Conservation (phyloP, 768 basidiomycete genomes). For the Sarcomyxa edulis region DNA sequence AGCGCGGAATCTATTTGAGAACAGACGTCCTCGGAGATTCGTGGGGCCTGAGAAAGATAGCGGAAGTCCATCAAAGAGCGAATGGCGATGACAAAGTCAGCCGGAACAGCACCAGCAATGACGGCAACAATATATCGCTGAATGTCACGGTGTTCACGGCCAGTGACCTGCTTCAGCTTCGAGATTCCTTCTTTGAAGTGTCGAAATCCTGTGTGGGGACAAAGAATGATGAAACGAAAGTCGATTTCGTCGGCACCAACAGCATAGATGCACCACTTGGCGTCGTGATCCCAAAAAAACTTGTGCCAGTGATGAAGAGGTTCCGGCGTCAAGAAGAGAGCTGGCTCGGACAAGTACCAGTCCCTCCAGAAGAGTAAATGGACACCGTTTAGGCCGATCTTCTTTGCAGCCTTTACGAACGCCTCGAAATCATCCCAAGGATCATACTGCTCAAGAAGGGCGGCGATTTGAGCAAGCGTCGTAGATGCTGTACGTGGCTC, state of each 20-base stretch:
- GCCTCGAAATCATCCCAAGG: background rate
- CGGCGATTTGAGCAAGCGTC: slow-evolving; percentile 7
- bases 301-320: slow-evolving; percentile 18
- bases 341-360: slow-evolving; percentile 17
- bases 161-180: slow-evolving; percentile 18
- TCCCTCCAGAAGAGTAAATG: slow-evolving; percentile 18
- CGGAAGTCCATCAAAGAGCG: slow-evolving; percentile 9
- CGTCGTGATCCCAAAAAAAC: slow-evolving; percentile 9
- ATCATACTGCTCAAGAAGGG: background rate
- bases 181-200: slow-evolving; percentile 24
- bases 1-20: slow-evolving; percentile 11
- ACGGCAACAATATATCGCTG: slow-evolving; percentile 14
- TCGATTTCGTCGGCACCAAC: slow-evolving; percentile 21
- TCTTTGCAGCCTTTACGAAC: slow-evolving; percentile 3
- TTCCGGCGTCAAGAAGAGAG: slow-evolving; percentile 19
- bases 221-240: slow-evolving; percentile 17
- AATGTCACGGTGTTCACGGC: slow-evolving; percentile 20
- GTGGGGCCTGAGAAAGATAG: slow-evolving; percentile 8
- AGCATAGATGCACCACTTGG: slow-evolving; percentile 7
- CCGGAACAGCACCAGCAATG: slow-evolving; percentile 10
- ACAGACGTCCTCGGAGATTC: slow-evolving; percentile 6
- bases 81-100: slow-evolving; percentile 8
- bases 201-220: slow-evolving; percentile 16
- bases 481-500: slow-evolving; percentile 5
- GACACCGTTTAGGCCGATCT: slow-evolving; percentile 6